A percentile compares a stretch with the other conserved stretches of the same genome.
Conservation (phyloP, 345 rosid genomes). For the Acer campestre region DNA sequence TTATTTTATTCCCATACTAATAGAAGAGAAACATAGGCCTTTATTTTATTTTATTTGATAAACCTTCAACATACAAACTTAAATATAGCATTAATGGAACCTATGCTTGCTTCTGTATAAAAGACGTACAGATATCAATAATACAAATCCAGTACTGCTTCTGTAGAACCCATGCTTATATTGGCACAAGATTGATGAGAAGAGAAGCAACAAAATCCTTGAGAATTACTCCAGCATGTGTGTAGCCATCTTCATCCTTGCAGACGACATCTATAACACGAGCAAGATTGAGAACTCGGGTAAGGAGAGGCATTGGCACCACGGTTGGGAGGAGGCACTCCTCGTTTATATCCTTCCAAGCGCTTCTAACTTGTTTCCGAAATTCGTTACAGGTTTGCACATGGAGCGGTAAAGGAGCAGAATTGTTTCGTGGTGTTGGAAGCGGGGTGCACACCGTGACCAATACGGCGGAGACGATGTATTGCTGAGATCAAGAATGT, state of each 20-base stretch:
- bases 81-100: no score
- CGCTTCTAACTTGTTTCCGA: conserved; percentile 5
- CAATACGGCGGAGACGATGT: no score
- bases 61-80: neutral
- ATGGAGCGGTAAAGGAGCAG: no score
- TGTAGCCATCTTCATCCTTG: conserved; percentile 31
- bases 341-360: conserved; percentile 44
- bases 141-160: no score
- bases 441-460: no score
- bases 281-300: conserved; percentile 24
- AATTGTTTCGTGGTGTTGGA: no score
- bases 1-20: no score
- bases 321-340: conserved; percentile 23
- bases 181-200: conserved; percentile 19
- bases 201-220: conserved; percentile 22
- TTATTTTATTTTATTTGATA: neutral
- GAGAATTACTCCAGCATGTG: neutral
- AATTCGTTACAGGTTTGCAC: conserved; percentile 23
- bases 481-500: no score
- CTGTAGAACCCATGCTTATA: neutral
- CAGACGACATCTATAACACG: conserved; percentile 30
- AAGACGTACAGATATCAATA: no score
- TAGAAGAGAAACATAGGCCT: no score
- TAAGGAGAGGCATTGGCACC: conserved; percentile 23
- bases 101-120: no score